Percentiles rank a stretch among this genome's conserved stretches.
These are phyloP conservation scores for Diphasiastrum complanatum DNA, from an alignment of 83 land plant genomes.

Conservation along the genomic window DNA sequence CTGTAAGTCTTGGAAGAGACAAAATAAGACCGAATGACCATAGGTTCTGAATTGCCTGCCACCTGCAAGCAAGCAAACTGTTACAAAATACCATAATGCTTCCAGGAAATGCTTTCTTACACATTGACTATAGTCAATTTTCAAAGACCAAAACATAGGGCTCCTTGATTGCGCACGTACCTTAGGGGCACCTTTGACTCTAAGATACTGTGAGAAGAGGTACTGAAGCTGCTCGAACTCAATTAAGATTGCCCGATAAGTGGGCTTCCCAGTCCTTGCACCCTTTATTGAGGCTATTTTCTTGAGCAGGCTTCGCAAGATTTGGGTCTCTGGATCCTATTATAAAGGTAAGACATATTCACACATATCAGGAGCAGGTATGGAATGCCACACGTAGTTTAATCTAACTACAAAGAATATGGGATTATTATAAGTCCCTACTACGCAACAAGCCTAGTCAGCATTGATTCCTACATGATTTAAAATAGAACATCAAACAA, in stretches of 20 bases:
- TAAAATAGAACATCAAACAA: background rate
- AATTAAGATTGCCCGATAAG: constrained; percentile 41
- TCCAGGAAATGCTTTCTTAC: background rate
- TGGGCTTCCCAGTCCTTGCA: constrained; percentile 46
- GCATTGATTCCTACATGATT: background rate
- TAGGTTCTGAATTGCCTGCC: constrained; percentile 8
- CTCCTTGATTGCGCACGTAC: constrained; percentile 17
- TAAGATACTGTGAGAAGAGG: constrained; percentile 52
- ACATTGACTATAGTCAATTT: background rate
- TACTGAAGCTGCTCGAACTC: constrained; percentile 57
- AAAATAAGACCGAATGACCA: constrained; percentile 6
- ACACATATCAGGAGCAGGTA: too few species aligned
- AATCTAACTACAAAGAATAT: too few species aligned
- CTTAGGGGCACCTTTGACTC: constrained; percentile 53
- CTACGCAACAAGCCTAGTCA: background rate
- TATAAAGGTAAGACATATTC: background rate
- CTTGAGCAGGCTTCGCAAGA: constrained; percentile 17
- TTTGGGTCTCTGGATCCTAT: constrained; percentile 17
- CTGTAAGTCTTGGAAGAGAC: constrained; percentile 4
- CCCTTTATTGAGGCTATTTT: constrained; percentile 39
- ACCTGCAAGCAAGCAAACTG: too few species aligned
- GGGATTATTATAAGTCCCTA: background rate
- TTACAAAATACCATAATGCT: too few species aligned
- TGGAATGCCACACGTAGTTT: too few species aligned
- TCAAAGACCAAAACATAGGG: background rate